Evolutionary conservation across 2,329 filamentous ascomycete genomes (phyloP), one percentile per base, ranked within the genome.

Genomic region (Sphaerostilbella broomeana): DNA sequence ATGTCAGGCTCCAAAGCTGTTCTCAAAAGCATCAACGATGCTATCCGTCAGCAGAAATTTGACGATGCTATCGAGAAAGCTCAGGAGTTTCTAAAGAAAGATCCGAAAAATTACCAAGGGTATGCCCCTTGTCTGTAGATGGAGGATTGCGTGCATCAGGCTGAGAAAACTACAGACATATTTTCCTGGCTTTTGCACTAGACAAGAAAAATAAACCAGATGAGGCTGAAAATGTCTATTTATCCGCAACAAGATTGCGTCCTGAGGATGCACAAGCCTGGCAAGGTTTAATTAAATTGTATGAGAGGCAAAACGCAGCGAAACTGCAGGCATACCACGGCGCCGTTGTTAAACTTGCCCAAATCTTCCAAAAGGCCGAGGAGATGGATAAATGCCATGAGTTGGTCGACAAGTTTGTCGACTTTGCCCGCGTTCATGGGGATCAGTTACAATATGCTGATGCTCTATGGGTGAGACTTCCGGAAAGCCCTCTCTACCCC

Each of bases 261-360:
- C 77, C 81, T 1, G 69, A 77, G 13, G 88, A 95, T 50, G 68
- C 78, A n/a, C 84, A 90, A 53, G 85, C 85, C 49, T 97, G 86
- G 87, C 85, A 95, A 58, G 92, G 92, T 1, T 69, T 98, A 31
- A 75, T 92, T 59, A 85, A 81, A 54, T 63, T 97, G 20, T 95
- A 87, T 57, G 86, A 95, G 63, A 83, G 79, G 51, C 84, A 88
- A 55, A 81, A 77, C 12, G 61, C 68, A 20, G 72, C 74, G 39
- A 85, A 82, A 52, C 65, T 97, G 11, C 72, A 77, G 39, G 73
- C 81, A 34, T 95, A 95, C 55, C 81, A 84, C 33, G 67, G 78
- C 31, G 85, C 84, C 2, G 83, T 81, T 2, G 61, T 88, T 42
- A 79, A 73, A 44, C 69, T 97, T 30, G 87, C 86, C 6, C 72